phyloP scores from a whole-genome alignment of 2,329 filamentous ascomycete genomes.

The Coniochaeta prunicola region DNA sequence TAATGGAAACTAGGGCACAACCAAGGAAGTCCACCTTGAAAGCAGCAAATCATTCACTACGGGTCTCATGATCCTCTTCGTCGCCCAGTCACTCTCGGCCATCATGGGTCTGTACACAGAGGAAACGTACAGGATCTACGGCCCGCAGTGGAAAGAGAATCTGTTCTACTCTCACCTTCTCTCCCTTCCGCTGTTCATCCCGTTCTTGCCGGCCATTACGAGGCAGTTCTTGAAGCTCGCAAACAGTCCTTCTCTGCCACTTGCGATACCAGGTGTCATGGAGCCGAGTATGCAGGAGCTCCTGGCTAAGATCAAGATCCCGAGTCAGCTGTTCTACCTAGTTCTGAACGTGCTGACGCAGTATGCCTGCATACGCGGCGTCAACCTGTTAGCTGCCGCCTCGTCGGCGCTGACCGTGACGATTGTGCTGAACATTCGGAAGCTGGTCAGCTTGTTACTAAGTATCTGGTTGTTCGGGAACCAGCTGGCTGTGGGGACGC shows the following conservation, averaged over 20 bases:
- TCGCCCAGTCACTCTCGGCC: slow-evolving; percentile 84
- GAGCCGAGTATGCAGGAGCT: slow-evolving; percentile 27
- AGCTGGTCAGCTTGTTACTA: slow-evolving; percentile 81
- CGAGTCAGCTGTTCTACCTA: slow-evolving; percentile 66
- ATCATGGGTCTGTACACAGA: slow-evolving; percentile 96
- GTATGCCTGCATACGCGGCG: slow-evolving; percentile 89
- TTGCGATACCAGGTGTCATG: slow-evolving; percentile 26
- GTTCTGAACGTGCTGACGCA: slow-evolving; percentile 79
- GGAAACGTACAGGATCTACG: slow-evolving; percentile 77
- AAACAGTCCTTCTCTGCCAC: slow-evolving; percentile 52
- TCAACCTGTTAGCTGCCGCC: slow-evolving; percentile 85
- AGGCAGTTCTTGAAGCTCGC: slow-evolving; percentile 58
- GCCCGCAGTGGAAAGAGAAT: slow-evolving; percentile 90
- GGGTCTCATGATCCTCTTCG: slow-evolving; percentile 74
- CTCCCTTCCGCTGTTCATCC: slow-evolving; percentile 68
- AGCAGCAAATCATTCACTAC: slow-evolving; percentile 43
- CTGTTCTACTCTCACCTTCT: slow-evolving; percentile 85
- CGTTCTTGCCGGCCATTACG: slow-evolving; percentile 59
- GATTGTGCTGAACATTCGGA: slow-evolving; percentile 91
- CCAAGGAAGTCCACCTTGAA: slow-evolving; percentile 15
- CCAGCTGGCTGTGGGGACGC: slow-evolving; percentile 64
- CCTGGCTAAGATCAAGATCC: slow-evolving; percentile 37
- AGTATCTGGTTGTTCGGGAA: slow-evolving; percentile 97
- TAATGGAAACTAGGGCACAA: slow-evolving; percentile 19
- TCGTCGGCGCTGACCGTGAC: slow-evolving; percentile 92